Percentiles rank a stretch among this genome's conserved stretches.
These are phyloP conservation scores for Kuraishia cidri DNA, from an alignment of 805 yeast species.

Conservation along the genomic window DNA sequence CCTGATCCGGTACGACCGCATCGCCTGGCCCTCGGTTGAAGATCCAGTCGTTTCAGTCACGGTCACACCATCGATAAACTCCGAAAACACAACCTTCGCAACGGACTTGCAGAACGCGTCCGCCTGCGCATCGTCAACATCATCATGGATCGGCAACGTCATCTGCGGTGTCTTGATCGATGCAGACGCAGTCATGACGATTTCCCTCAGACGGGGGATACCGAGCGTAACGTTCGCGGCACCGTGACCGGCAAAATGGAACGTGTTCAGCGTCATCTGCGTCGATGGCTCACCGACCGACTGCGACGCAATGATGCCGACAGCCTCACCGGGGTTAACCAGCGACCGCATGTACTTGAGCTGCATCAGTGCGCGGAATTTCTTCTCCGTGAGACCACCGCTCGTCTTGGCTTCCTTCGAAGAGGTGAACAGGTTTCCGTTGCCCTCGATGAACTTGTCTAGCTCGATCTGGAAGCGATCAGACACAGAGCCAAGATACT, in stretches of 20 bases:
- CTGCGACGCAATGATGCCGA: slow-evolving; percentile 97
- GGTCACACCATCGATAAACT: slow-evolving; percentile 74
- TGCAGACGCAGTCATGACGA: slow-evolving; percentile 97
- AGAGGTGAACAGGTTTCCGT: slow-evolving; percentile 46
- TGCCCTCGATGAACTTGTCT: slow-evolving; percentile 55
- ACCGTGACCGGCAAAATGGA: slow-evolving; percentile 99
- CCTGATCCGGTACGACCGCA: slow-evolving; percentile 68
- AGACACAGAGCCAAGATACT: slow-evolving; percentile 87
- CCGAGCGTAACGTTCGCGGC: slow-evolving; percentile 99
- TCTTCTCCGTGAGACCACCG: slow-evolving; percentile 59
- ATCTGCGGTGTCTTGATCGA: slow-evolving; percentile 97
- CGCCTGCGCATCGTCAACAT: slow-evolving; percentile 79
- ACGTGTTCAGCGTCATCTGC: slow-evolving; percentile 93
- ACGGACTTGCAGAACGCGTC: slow-evolving; percentile 90
- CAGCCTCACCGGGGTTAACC: slow-evolving; percentile 95
- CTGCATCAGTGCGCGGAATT: slow-evolving; percentile 95
- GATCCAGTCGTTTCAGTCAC: slow-evolving; percentile 86
- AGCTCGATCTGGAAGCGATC: slow-evolving; percentile 79
- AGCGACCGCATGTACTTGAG: slow-evolving; percentile 95
- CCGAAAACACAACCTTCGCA: slow-evolving; percentile 76
- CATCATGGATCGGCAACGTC: slow-evolving; percentile 79
- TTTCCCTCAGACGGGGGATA: slow-evolving; percentile 99
- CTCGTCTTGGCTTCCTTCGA: slow-evolving; percentile 34
- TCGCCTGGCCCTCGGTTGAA: slow-evolving; percentile 30
- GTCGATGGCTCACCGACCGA: slow-evolving; percentile 99